phyloP scores from a whole-genome alignment of 306 rosid species.

The Lathyrus oleraceus region DNA sequence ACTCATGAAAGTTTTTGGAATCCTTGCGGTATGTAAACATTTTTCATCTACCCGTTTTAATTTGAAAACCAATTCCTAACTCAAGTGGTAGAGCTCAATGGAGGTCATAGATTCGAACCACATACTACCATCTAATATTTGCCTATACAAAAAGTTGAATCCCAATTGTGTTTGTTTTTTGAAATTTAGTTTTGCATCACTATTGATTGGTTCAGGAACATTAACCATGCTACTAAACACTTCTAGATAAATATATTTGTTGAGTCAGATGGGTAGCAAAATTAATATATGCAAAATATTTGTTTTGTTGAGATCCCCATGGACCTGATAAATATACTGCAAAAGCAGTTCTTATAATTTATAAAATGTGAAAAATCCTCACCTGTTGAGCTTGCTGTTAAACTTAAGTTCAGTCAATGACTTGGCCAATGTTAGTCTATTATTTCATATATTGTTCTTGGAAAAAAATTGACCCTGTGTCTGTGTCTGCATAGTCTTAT shows the following conservation, averaged over 20 bases:
- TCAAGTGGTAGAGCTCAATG: neutral
- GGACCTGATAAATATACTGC: neutral
- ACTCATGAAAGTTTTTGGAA: constrained; percentile 96
- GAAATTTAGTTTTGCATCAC: neutral
- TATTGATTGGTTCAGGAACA: neutral
- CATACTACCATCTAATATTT: neutral
- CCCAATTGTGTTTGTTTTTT: neutral
- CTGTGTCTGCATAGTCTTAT: neutral
- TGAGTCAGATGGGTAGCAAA: neutral
- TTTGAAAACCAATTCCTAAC: neutral
- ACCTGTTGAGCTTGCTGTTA: neutral
- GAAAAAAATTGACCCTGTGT: neutral
- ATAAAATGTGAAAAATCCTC: neutral
- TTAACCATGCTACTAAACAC: neutral
- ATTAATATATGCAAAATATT: neutral
- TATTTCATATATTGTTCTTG: neutral
- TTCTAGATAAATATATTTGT: constrained; percentile 2
- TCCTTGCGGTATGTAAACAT: constrained; percentile 71
- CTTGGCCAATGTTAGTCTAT: neutral
- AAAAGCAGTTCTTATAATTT: neutral
- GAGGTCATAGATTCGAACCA: neutral
- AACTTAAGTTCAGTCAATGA: neutral
- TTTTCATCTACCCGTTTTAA: constrained; percentile 13
- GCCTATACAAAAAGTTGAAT: neutral
- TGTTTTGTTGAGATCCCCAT: neutral